Evolutionary conservation across 192 early-diverging fungal species (phyloP).

Genomic region (Coemansia biformis): DNA sequence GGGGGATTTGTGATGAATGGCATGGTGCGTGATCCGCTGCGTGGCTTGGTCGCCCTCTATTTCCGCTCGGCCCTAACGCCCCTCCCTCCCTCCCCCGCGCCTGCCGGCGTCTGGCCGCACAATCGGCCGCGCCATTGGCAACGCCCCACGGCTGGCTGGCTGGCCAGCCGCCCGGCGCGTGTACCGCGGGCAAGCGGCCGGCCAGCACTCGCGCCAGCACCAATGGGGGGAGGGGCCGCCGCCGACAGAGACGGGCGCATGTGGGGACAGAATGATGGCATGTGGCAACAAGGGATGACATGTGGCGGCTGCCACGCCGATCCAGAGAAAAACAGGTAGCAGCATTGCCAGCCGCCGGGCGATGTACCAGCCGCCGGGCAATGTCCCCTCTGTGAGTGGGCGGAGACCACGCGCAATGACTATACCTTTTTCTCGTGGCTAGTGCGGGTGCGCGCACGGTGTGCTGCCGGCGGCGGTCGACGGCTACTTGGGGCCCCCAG

Average conservation of each 20-base stretch:
- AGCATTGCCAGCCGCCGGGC: no score
- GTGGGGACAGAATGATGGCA: no score
- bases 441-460: neutral
- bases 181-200: no score
- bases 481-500: neutral
- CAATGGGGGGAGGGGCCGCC: neutral
- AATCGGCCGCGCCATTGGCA: no score
- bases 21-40: conserved; percentile 16
- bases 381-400: no score
- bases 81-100: conserved; percentile 5
- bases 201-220: neutral
- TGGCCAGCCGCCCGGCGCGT: conserved; percentile 1
- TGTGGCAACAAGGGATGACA: no score
- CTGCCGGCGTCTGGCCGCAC: neutral
- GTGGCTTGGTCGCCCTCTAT: conserved; percentile 31
- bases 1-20: conserved; percentile 4
- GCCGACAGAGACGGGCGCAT: neutral
- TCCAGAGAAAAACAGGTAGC: no score
- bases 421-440: conserved; percentile 4
- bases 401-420: neutral
- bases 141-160: no score
- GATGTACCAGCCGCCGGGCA: no score
- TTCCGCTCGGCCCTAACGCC: conserved; percentile 5
- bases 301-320: no score
- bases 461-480: neutral